phyloP scores from a whole-genome alignment of 1,139 yeast species.

The Candida tetrigidarum region DNA sequence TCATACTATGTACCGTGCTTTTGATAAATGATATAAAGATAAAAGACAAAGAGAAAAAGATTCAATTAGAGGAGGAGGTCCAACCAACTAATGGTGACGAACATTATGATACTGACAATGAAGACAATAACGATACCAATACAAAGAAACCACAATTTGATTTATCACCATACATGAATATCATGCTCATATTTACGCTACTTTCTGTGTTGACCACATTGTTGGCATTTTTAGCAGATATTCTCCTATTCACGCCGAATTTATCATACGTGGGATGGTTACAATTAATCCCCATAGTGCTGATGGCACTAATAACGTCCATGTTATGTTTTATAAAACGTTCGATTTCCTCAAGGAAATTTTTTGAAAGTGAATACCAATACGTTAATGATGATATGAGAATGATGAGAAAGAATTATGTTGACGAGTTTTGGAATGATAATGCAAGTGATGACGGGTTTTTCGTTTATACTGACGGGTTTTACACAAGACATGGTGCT shows the following conservation, averaged over 20 bases:
- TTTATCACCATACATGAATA: conserved; percentile 33
- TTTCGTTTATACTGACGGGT: conserved; percentile 50
- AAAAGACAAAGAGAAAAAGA: neutral
- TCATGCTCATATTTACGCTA: conserved; percentile 38
- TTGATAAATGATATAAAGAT: conserved; percentile 8
- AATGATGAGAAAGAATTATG: conserved; percentile 23
- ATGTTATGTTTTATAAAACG: conserved; percentile 47
- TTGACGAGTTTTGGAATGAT: conserved; percentile 24
- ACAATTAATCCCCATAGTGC: conserved; percentile 43
- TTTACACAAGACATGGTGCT: conserved; percentile 27
- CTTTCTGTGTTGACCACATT: conserved; percentile 42
- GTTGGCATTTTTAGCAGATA: conserved; percentile 46
- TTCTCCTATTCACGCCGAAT: conserved; percentile 44
- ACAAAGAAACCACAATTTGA: conserved; percentile 20
- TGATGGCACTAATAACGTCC: conserved; percentile 39
- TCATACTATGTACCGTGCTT: conserved; percentile 14
- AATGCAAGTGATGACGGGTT: conserved; percentile 51
- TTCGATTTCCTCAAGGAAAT: conserved; percentile 40
- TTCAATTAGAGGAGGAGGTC: neutral
- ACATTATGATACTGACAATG: neutral
- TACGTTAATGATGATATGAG: conserved; percentile 45
- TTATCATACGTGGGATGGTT: conserved; percentile 50
- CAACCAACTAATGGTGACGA: too few species aligned
- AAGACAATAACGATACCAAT: conserved; percentile 1
- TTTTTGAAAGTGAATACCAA: conserved; percentile 35